A percentile compares a stretch with the other conserved stretches of the same genome.
Evolutionary conservation across 1,139 yeast genomes (phyloP).

Genomic region (Debaryomycetaceae sp.): DNA sequence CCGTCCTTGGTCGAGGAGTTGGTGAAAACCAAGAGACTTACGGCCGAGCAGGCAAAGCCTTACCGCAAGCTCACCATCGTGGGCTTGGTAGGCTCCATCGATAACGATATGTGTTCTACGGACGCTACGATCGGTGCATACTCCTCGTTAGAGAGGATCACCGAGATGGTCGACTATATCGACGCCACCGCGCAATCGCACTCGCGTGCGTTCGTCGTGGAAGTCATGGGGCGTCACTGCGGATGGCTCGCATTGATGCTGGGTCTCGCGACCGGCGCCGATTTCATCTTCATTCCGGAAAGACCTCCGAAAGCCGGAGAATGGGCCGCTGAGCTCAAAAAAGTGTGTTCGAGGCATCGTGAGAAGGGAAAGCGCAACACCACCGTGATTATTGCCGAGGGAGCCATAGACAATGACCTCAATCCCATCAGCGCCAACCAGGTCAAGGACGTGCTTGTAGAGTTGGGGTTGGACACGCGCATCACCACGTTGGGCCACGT

Average conservation of each 20-base stretch:
- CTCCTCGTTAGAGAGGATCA: constrained; percentile 66
- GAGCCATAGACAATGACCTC: constrained; percentile 61
- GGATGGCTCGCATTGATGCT: constrained; percentile 85
- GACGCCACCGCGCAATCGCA: constrained; percentile 81
- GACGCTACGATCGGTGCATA: constrained; percentile 78
- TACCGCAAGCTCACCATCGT: constrained; percentile 57
- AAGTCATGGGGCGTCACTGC: constrained; percentile 88
- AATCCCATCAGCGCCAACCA: constrained; percentile 55
- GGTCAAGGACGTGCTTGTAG: constrained; percentile 60
- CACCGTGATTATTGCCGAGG: constrained; percentile 76
- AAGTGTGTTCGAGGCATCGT: constrained; percentile 57
- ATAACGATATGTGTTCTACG: constrained; percentile 75
- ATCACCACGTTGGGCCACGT: constrained; percentile 76
- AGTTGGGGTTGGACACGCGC: constrained; percentile 66
- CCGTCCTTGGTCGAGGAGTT: constrained; percentile 59
- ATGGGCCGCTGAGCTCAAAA: constrained; percentile 61
- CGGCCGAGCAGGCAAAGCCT: constrained; percentile 39
- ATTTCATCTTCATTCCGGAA: constrained; percentile 71
- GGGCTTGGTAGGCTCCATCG: constrained; percentile 75
- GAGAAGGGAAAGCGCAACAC: constrained; percentile 66
- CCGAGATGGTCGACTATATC: constrained; percentile 69
- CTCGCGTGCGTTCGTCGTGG: constrained; percentile 74
- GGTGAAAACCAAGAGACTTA: constrained; percentile 35
- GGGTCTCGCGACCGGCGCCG: constrained; percentile 75
- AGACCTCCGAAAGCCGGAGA: constrained; percentile 46